phyloP scores from a whole-genome alignment of 495 filamentous ascomycete genomes.

The Penicillium canescens region DNA sequence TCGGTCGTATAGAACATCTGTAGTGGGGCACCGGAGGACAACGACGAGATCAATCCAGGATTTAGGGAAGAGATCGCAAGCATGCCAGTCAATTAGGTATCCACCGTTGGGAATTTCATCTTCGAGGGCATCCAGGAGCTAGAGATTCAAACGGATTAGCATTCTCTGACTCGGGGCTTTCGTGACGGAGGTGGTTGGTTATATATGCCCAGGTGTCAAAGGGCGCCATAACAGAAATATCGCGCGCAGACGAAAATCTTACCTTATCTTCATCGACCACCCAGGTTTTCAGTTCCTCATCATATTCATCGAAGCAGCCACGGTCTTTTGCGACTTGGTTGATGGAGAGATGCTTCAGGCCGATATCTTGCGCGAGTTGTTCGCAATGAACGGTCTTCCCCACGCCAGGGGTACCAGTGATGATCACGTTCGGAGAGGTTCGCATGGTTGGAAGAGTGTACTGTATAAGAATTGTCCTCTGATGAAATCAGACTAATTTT shows the following conservation, averaged over 20 bases:
- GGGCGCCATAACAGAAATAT: neutral
- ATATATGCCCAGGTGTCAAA: slow-evolving; percentile 4
- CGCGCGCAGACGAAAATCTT: neutral
- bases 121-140: slow-evolving; percentile 90
- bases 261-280: slow-evolving; percentile 98
- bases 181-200: no score
- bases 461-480: slow-evolving; percentile 5
- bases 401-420: slow-evolving; percentile 93
- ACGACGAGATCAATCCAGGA: slow-evolving; percentile 95
- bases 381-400: slow-evolving; percentile 93
- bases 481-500: slow-evolving; percentile 20
- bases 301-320: slow-evolving; percentile 79
- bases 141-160: slow-evolving; percentile 15
- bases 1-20: slow-evolving; percentile 76
- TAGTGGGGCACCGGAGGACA: slow-evolving; percentile 79
- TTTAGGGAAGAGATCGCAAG: slow-evolving; percentile 91
- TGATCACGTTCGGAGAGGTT: slow-evolving; percentile 80
- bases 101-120: slow-evolving; percentile 78
- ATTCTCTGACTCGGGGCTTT: neutral
- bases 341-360: slow-evolving; percentile 82
- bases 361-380: slow-evolving; percentile 67
- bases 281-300: slow-evolving; percentile 82
- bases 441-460: slow-evolving; percentile 40
- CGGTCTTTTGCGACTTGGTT: slow-evolving; percentile 88
- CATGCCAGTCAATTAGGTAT: slow-evolving; percentile 96